Conservation (phyloP, 768 basidiomycete species). For the Cystobasidiopsis lactophilus region DNA sequence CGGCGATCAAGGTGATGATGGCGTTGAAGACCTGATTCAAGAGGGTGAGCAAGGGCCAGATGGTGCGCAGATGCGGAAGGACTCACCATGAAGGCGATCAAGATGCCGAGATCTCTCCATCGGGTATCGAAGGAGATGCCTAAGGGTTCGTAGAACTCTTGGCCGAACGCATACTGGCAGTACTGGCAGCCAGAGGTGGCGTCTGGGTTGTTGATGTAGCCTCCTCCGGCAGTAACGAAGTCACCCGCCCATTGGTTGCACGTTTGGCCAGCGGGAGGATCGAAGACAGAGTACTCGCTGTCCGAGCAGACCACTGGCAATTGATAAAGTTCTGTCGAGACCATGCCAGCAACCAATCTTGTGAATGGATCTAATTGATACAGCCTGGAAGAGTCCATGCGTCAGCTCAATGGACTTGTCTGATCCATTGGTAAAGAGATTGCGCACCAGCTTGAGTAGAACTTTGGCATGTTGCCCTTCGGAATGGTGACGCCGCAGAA, state of each 20-base stretch:
- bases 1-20: slow-evolving; percentile 14
- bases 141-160: slow-evolving; percentile 46
- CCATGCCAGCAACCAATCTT: slow-evolving; percentile 44
- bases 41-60: no score
- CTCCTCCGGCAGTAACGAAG: slow-evolving; percentile 41
- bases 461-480: slow-evolving; percentile 37
- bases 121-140: slow-evolving; percentile 36
- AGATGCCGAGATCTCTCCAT: slow-evolving; percentile 14
- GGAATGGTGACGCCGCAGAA: slow-evolving; percentile 70
- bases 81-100: no score
- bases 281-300: slow-evolving; percentile 49
- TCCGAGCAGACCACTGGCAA: slow-evolving; percentile 37
- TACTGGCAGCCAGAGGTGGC: slow-evolving; percentile 45
- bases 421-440: no score
- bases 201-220: slow-evolving; percentile 45
- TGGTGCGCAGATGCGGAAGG: no score
- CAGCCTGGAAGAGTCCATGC: slow-evolving; percentile 26
- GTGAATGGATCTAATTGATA: no score
- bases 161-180: slow-evolving; percentile 41
- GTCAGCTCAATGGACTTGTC: neutral
- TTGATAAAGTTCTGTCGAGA: slow-evolving; percentile 56
- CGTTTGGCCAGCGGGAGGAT: slow-evolving; percentile 50
- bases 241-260: slow-evolving; percentile 48
- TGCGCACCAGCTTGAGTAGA: slow-evolving; percentile 66
- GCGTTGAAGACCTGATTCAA: slow-evolving; percentile 38